A percentile compares a stretch with the other conserved stretches of the same genome.
phyloP scores from a whole-genome alignment of 768 basidiomycete genomes.

The Tulasnella sp. region DNA sequence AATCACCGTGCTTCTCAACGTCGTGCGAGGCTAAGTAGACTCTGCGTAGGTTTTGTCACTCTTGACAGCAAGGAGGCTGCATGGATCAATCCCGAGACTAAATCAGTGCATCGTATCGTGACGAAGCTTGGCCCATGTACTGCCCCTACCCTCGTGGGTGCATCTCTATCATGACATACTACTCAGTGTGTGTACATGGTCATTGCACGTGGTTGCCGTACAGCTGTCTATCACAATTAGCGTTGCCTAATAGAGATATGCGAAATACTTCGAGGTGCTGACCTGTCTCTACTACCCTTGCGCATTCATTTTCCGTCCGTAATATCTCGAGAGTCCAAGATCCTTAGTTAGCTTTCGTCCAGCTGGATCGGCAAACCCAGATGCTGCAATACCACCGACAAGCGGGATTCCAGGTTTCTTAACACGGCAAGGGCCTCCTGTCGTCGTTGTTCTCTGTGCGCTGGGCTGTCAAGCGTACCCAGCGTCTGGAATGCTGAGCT shows the following conservation, averaged over 20 bases:
- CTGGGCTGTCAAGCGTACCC: conserved; percentile 1
- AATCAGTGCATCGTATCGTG: conserved; percentile 68
- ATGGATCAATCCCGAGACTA: conserved; percentile 78
- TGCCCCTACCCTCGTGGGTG: conserved; percentile 72
- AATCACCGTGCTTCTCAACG: conserved; percentile 2
- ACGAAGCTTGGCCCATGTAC: conserved; percentile 71
- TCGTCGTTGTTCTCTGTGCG: not conserved
- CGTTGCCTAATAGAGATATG: too few relatives aligned
- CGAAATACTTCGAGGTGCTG: too few relatives aligned
- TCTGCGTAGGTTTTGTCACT: conserved; percentile 65
- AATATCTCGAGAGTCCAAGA: too few relatives aligned
- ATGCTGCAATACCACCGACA: conserved; percentile 1
- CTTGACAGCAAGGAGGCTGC: conserved; percentile 79
- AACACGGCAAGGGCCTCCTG: not conserved
- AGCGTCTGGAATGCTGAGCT: not conserved
- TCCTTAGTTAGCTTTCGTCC: too few relatives aligned
- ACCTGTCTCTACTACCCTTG: too few relatives aligned
- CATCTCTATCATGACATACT: conserved; percentile 92
- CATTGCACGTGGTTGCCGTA: too few relatives aligned
- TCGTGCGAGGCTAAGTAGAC: not conserved
- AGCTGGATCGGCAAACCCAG: not conserved
- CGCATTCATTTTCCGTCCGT: too few relatives aligned
- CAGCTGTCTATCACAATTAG: too few relatives aligned
- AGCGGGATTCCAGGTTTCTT: not conserved
- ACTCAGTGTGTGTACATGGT: too few relatives aligned